Percentiles rank a stretch among this genome's conserved stretches.
These are phyloP conservation scores for Neonothopanus nambi DNA, from an alignment of 1,284 basidiomycete species.

Conservation along the genomic window DNA sequence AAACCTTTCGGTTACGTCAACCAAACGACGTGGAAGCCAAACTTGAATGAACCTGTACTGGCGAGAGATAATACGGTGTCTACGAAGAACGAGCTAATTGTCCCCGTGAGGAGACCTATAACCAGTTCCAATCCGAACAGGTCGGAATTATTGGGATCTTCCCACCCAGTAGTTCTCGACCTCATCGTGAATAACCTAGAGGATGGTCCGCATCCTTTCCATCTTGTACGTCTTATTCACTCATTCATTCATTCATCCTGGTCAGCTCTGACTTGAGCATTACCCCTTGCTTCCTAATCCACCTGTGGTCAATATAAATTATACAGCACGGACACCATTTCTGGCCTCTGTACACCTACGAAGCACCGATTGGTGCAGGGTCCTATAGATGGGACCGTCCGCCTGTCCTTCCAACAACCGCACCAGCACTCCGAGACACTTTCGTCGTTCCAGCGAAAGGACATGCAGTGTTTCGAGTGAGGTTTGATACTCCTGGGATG, in stretches of 20 bases:
- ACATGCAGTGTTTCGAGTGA: constrained; percentile 13
- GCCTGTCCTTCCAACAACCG: constrained; percentile 5
- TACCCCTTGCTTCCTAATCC: neutral
- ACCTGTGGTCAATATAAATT: too few species aligned
- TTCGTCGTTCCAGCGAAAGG: constrained; percentile 12
- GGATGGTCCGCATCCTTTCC: constrained; percentile 14
- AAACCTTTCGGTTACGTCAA: constrained; percentile 14
- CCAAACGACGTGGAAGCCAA: constrained; percentile 12
- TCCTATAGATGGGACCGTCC: constrained; percentile 15
- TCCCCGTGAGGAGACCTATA: neutral
- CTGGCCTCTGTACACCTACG: constrained; percentile 14
- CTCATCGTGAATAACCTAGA: constrained; percentile 16
- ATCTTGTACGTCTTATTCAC: neutral
- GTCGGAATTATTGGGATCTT: neutral
- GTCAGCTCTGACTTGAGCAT: neutral
- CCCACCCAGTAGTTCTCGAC: constrained; percentile 12
- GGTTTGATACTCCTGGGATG: constrained; percentile 15
- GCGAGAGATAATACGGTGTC: neutral
- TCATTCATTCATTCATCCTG: neutral
- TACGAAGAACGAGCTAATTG: constrained; percentile 6
- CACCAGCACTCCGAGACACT: constrained; percentile 13
- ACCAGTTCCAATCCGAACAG: neutral
- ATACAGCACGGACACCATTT: constrained; percentile 16
- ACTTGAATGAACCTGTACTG: constrained; percentile 1
- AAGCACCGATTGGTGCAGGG: constrained; percentile 12